Evolutionary conservation across 1,284 basidiomycete genomes (phyloP), one percentile per base, ranked within the genome.

Genomic region (Trichosporon asahii): DNA sequence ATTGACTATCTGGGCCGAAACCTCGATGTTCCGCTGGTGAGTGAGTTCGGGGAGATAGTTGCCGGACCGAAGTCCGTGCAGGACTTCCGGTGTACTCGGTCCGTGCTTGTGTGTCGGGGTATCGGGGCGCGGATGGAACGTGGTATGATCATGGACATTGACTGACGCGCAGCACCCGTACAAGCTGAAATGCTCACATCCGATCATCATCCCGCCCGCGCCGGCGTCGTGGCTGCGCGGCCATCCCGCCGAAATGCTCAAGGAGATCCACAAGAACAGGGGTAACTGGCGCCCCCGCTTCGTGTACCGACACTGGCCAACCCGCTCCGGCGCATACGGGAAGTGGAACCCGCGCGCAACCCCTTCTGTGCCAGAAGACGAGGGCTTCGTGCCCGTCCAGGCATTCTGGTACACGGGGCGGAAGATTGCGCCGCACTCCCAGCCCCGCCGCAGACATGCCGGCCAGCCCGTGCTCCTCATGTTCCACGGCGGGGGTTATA

Each of bases 401-500:
- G 79, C 71, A 8, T 82, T 81, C 66, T 82, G 80, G 80, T 82
- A 71, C 66, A 74, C 75, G 9, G 80, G 80, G 2, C 69, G 70
- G 57, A 82, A 82, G 67, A 60, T 23, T 3, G 29, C 21, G 8
- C 72, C 78, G 1, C 53, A 68, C 4, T 27, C 69, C 68, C 72
- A 23, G 25, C 69, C 69, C 0, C 57, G 40, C 0, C 67, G 73
- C 2, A 73, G 76, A 14, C 64, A 69, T 8, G 69, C 70, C 3
- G 79, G 78, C 11, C 75, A 79, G n/a, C 76, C 80, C 5, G 77
- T 81, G 25, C 69, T 78, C 57, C 74, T 82, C 25, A 70, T 76
- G 49, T 80, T 82, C 60, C 80, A 82, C 67, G 80, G 80, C 23
- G 80, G 80, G 6, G 80, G 80, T 0, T 81, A 82, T 67, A 69